Evolutionary conservation across 179 eudicot genomes (phyloP).

Genomic region (Beta lomatogona): DNA sequence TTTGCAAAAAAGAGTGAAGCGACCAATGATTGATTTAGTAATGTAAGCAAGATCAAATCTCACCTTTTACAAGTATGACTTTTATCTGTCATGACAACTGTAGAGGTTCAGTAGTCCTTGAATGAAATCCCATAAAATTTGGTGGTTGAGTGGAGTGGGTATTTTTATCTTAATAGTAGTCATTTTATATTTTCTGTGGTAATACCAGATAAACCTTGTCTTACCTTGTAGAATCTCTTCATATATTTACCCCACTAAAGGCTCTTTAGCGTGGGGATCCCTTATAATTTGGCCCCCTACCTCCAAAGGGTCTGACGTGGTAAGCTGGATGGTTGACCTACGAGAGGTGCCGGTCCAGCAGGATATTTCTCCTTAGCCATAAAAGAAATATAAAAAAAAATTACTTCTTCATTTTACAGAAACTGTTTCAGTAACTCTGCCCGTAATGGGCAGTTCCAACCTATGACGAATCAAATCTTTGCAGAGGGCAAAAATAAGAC

Average conservation of each 20-base stretch:
- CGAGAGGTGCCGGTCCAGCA: too few species aligned
- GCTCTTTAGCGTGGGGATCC: too few species aligned
- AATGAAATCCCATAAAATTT: constrained; percentile 51
- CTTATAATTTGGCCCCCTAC: too few species aligned
- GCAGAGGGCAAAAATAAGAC: neutral
- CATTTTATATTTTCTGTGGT: neutral
- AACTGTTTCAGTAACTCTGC: neutral
- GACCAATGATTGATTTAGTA: constrained; percentile 62
- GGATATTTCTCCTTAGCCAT: too few species aligned
- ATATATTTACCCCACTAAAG: neutral
- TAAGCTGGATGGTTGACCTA: too few species aligned
- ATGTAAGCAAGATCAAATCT: constrained; percentile 61
- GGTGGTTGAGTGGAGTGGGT: constrained; percentile 65
- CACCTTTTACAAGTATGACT: constrained; percentile 39
- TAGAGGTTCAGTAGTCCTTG: constrained; percentile 42
- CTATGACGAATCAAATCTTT: constrained; percentile 32
- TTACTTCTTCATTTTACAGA: neutral
- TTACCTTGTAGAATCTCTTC: constrained; percentile 11
- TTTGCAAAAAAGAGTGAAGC: constrained; percentile 13
- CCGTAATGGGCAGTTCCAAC: constrained; percentile 10
- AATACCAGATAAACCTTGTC: constrained; percentile 13
- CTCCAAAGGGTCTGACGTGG: too few species aligned
- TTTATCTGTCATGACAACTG: constrained; percentile 63
- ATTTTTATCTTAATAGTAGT: constrained; percentile 10
- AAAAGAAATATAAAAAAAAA: neutral